A percentile compares a stretch with the other conserved stretches of the same genome.
phyloP scores from a whole-genome alignment of 441 rosid species.

The Rhodomyrtus psidioides region DNA sequence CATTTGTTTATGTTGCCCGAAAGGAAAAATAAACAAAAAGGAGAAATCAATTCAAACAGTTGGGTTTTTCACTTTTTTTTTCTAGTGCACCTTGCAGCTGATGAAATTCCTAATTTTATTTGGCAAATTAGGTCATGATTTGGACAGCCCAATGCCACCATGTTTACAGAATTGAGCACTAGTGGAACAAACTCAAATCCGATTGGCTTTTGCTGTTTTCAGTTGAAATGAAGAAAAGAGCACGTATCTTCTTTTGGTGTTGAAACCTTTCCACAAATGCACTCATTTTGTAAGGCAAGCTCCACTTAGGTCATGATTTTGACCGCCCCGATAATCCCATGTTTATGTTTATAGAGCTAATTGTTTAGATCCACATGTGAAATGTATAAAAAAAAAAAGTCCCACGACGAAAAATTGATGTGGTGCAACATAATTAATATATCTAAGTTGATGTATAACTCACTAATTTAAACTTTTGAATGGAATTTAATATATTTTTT shows the following conservation, averaged over 20 bases:
- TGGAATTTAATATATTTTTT: too few species aligned
- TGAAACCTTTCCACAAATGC: conserved; percentile 11
- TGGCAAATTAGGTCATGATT: conserved; percentile 31
- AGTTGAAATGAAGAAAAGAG: conserved; percentile 16
- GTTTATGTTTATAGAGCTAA: neutral
- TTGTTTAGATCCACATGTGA: accelerated
- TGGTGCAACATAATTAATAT: accelerated
- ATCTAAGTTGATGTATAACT: neutral
- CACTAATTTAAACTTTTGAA: accelerated
- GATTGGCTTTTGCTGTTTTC: conserved; percentile 5
- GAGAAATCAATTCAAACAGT: neutral
- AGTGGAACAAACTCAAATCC: neutral
- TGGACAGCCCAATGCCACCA: conserved; percentile 9
- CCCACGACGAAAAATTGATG: accelerated
- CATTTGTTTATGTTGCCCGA: neutral
- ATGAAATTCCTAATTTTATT: neutral
- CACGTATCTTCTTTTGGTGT: conserved; percentile 18
- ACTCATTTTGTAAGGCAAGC: conserved; percentile 28
- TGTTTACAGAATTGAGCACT: conserved; percentile 1
- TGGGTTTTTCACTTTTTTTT: neutral
- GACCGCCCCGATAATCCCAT: neutral
- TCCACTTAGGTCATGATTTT: conserved; percentile 5
- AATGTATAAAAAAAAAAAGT: neutral
- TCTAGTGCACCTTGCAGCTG: neutral
- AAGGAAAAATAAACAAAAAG: neutral